Percentiles rank a stretch among this genome's conserved stretches.
phyloP scores from a whole-genome alignment of 345 rosid species.

The Pugionium cornutum region DNA sequence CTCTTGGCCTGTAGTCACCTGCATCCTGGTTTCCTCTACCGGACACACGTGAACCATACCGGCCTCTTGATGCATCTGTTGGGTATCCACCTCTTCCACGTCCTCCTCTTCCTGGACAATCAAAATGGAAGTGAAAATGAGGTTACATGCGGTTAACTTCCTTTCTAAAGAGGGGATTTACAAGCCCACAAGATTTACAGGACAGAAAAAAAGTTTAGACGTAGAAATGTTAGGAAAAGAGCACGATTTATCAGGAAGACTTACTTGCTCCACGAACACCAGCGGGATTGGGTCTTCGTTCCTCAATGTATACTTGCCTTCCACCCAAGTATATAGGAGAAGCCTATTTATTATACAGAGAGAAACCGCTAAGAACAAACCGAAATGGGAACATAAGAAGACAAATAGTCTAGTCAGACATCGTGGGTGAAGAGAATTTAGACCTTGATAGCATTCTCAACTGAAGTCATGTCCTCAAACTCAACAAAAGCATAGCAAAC shows the following conservation, averaged over 20 bases:
- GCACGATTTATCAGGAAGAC: conserved; percentile 21
- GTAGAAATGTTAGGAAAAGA: too few relatives aligned
- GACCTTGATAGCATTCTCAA: conserved; percentile 93
- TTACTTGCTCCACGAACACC: conserved; percentile 86
- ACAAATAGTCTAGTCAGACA: not conserved
- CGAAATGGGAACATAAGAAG: not conserved
- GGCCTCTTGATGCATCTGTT: conserved; percentile 68
- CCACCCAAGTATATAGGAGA: conserved; percentile 92
- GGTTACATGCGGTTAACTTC: not conserved
- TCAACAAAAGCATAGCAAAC: conserved; percentile 97
- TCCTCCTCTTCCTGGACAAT: conserved; percentile 45
- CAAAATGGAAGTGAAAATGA: conserved; percentile 1
- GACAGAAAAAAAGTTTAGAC: too few relatives aligned
- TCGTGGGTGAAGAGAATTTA: conserved; percentile 6
- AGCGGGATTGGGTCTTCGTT: conserved; percentile 83
- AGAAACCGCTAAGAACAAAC: conserved; percentile 15
- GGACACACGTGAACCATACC: conserved; percentile 59
- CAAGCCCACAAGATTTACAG: too few relatives aligned
- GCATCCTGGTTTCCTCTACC: conserved; percentile 77
- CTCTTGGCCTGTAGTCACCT: conserved; percentile 66
- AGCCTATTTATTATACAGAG: conserved; percentile 50
- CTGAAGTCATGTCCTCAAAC: conserved; percentile 81
- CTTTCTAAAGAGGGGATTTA: too few relatives aligned
- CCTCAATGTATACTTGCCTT: conserved; percentile 85
- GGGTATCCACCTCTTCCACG: conserved; percentile 75